phyloP scores from a whole-genome alignment of 1,284 basidiomycete genomes.

The Rhodotorula sp. region DNA sequence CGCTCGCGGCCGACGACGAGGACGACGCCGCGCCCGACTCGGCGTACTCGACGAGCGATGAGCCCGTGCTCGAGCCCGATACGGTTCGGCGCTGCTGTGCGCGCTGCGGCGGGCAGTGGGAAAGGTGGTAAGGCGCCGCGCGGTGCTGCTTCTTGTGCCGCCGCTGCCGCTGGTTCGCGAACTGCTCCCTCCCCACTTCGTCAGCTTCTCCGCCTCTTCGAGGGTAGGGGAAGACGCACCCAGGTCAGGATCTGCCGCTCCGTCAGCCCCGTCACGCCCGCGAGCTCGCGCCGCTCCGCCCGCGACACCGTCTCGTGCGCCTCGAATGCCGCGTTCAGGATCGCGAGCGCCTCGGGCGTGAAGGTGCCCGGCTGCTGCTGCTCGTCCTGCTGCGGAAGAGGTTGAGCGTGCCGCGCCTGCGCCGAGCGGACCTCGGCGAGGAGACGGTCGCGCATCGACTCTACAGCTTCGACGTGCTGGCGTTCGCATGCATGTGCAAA shows the following conservation, averaged over 20 bases:
- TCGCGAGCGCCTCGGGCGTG: slow-evolving; percentile 20
- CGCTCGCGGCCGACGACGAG: neutral
- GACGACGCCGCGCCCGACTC: neutral
- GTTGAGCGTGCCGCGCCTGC: slow-evolving; percentile 3
- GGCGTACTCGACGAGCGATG: slow-evolving; percentile 14
- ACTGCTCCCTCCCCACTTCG: neutral
- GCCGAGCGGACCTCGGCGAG: slow-evolving; percentile 11
- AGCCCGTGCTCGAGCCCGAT: neutral
- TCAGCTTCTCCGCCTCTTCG: neutral
- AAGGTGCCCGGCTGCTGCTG: slow-evolving; percentile 13
- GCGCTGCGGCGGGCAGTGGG: neutral
- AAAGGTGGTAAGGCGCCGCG: neutral
- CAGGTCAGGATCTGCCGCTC: slow-evolving; percentile 27
- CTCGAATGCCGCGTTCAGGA: slow-evolving; percentile 24
- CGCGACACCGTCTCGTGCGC: slow-evolving; percentile 5
- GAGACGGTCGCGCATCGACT: accelerated
- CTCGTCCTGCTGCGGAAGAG: neutral
- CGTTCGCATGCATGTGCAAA: neutral
- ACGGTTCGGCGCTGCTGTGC: neutral
- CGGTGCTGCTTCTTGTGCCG: slow-evolving; percentile 6
- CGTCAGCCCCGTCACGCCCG: slow-evolving; percentile 17
- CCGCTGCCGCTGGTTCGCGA: slow-evolving; percentile 43
- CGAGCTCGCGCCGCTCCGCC: slow-evolving; percentile 26
- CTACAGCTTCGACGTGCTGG: neutral
- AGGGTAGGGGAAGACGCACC: neutral